These are phyloP conservation scores for Phaeotremella fagi DNA, from an alignment of 768 basidiomycete species.

Conservation along the genomic window DNA sequence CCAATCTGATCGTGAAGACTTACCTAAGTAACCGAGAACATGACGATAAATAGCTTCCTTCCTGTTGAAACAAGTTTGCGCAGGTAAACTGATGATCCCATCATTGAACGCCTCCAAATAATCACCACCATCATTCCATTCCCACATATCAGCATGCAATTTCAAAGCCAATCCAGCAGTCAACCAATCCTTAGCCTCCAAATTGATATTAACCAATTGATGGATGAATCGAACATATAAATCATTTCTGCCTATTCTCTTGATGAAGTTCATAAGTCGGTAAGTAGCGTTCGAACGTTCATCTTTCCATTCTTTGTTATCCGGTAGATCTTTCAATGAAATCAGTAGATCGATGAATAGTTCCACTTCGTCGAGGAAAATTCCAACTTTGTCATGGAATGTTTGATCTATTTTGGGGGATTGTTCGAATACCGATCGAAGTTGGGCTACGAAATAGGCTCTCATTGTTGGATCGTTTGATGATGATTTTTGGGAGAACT, in stretches of 20 bases:
- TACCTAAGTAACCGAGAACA: conserved; percentile 89
- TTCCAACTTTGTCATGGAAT: conserved; percentile 68
- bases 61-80: conserved; percentile 87
- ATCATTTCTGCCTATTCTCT: conserved; percentile 82
- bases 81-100: conserved; percentile 56
- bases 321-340: conserved; percentile 79
- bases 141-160: conserved; percentile 85
- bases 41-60: conserved; percentile 88
- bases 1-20: conserved; percentile 19
- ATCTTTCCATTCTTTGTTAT: conserved; percentile 89
- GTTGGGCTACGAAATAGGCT: conserved; percentile 85
- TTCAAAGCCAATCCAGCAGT: conserved; percentile 82
- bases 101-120: conserved; percentile 10
- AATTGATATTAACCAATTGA: conserved; percentile 77
- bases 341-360: conserved; percentile 86
- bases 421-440: conserved; percentile 77
- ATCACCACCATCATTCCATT: conserved; percentile 61
- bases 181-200: conserved; percentile 14
- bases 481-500: conserved; percentile 21
- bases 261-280: conserved; percentile 87
- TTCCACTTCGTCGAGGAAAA: conserved; percentile 84
- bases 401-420: conserved; percentile 72
- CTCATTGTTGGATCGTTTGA: conserved; percentile 71
- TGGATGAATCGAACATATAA: conserved; percentile 96
- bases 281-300: conserved; percentile 89